Base-by-base conservation (phyloP, 2,329 filamentous ascomycete genomes). In the Orbilia oligospora region DNA sequence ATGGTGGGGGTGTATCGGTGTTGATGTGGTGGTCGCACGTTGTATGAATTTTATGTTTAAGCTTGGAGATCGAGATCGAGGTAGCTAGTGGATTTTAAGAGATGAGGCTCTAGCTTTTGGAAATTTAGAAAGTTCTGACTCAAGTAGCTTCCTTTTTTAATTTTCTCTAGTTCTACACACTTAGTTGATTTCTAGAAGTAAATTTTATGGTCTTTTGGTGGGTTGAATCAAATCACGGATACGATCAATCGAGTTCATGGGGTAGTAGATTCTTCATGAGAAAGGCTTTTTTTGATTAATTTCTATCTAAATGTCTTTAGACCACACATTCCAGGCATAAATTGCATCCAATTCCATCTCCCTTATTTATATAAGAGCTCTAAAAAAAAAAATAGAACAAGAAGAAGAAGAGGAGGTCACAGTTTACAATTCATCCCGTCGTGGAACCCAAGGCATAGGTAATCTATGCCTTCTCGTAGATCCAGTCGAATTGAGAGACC, bases 401-500 rank as follows among this genome's bases (percentile, higher is more conserved):
- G 36, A 36, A 65, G 3, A 9, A 58, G n/a, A n/a, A 41, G 4
- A 44, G 41, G 18, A 20, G 36, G 56, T 67, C 22, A 49, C 18
- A 86, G 86, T 80, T 22, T 56, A 77, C 73, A 77, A 71, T 63
- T 71, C 73, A 77, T 77, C 73, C 61, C 73, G 58, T 22, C 56
- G 44, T 12, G 53, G 58, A 55, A 48, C 49, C 58, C 61, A 49
- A 41, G 27, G 51, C 24, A 44, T 16, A 22, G 51, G 67, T 89
- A 46, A 71, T 77, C 24, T 71, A 77, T 27, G 73, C 18, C 67
- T 97, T 95, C 92, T 99, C 96, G 89, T 97, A 98, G 89, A 98
- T 89, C 96, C 96, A 98, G 89, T 92, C 90, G 87, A 92, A 90
- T 88, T 93, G 89, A 85, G 92, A 88, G 83, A 88, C 88, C 90